phyloP scores from a whole-genome alignment of 192 early-diverging fungal species.

The Mortierella antarctica region DNA sequence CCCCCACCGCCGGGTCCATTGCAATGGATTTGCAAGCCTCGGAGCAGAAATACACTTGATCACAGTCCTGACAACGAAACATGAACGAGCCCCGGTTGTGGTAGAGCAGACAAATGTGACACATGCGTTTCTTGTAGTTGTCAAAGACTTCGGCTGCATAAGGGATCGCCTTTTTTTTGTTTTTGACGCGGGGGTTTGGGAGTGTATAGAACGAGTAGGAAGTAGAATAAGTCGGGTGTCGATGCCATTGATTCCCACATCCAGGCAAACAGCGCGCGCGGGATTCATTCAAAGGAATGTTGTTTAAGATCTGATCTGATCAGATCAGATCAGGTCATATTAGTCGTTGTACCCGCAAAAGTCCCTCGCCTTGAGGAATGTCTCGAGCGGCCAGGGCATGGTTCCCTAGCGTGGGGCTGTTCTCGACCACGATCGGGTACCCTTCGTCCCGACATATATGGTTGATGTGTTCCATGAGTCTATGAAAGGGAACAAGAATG shows the following conservation, averaged over 20 bases:
- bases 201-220: background rate
- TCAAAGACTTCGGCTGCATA: constrained; percentile 66
- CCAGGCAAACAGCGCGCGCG: too few relatives aligned
- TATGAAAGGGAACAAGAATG: background rate
- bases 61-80: constrained; percentile 66
- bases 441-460: constrained; percentile 26
- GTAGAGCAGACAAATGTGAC: constrained; percentile 68
- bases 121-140: constrained; percentile 69
- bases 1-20: constrained; percentile 39
- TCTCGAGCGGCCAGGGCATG: constrained; percentile 39
- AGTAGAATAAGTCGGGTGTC: background rate
- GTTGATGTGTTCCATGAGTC: constrained; percentile 47
- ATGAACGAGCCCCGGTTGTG: constrained; percentile 61
- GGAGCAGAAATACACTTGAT: constrained; percentile 71
- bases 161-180: constrained; percentile 20
- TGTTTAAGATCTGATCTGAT: too few relatives aligned
- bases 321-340: background rate
- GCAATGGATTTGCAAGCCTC: constrained; percentile 55
- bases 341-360: constrained; percentile 25
- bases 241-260: too few relatives aligned
- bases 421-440: constrained; percentile 43
- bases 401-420: constrained; percentile 35
- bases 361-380: constrained; percentile 48
- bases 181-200: background rate
- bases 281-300: background rate